phyloP scores from a whole-genome alignment of 352 stramenopile genomes.

The Globisporangium acanthophoron region DNA sequence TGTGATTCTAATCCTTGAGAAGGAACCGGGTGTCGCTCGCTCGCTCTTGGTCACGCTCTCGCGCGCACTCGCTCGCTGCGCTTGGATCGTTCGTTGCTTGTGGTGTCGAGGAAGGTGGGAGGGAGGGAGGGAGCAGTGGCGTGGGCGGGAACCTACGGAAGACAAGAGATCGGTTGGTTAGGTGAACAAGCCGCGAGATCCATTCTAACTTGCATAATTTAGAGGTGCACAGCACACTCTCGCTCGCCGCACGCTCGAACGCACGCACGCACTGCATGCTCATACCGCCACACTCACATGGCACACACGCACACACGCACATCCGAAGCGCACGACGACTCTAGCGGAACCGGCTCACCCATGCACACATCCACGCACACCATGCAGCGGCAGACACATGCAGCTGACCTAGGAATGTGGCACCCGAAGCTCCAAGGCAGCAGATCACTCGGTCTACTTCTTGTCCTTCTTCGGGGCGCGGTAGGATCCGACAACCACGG shows the following conservation, averaged over 20 bases:
- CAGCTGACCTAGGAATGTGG: constrained; percentile 19
- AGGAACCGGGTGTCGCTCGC: constrained; percentile 12
- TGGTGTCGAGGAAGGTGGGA: constrained; percentile 5
- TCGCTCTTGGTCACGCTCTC: neutral
- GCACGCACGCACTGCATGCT: neutral
- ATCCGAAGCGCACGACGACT: neutral
- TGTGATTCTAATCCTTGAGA: constrained; percentile 83
- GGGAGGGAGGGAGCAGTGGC: constrained; percentile 4
- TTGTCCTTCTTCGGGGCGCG: constrained; percentile 93
- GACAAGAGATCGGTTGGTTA: constrained; percentile 6
- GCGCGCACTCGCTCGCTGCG: neutral
- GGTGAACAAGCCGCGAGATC: constrained; percentile 3
- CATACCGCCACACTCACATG: neutral
- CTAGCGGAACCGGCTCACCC: neutral
- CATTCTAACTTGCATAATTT: constrained; percentile 22
- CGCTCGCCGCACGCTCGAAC: neutral
- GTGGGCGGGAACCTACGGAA: constrained; percentile 28
- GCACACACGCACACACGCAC: neutral
- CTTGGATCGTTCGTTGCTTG: constrained; percentile 9
- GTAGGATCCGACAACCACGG: constrained; percentile 97
- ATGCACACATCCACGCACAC: constrained; percentile 10
- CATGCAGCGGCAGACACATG: constrained; percentile 8
- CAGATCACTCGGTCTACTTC: constrained; percentile 32
- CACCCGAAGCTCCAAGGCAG: constrained; percentile 12
- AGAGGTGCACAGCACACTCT: constrained; percentile 7